Evolutionary conservation across 2,329 filamentous ascomycete species (phyloP).

Genomic region (Bipolaris zeicola): DNA sequence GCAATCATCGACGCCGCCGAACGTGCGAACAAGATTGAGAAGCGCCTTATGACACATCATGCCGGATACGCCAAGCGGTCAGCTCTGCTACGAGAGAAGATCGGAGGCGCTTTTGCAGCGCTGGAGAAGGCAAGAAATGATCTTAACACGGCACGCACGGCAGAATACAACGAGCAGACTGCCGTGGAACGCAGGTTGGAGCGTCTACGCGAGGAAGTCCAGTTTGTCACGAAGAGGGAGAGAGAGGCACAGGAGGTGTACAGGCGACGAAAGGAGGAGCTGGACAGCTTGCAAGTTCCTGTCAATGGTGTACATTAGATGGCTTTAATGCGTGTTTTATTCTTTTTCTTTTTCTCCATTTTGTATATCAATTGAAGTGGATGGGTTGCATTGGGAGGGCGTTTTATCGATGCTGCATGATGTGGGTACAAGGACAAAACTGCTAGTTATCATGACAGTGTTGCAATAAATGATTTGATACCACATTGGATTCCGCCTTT

Average conservation of each 20-base stretch:
- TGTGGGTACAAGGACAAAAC: background rate
- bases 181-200: constrained; percentile 75
- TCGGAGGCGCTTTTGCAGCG: constrained; percentile 73
- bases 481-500: background rate
- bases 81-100: constrained; percentile 79
- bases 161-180: constrained; percentile 80
- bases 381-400: constrained; percentile 15
- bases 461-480: background rate
- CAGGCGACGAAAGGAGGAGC: constrained; percentile 74
- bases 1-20: constrained; percentile 76
- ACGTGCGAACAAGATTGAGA: constrained; percentile 84
- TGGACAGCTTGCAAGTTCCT: constrained; percentile 62
- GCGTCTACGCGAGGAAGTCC: constrained; percentile 79
- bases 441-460: background rate
- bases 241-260: constrained; percentile 90
- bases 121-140: constrained; percentile 75
- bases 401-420: background rate
- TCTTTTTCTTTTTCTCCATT: background rate
- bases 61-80: constrained; percentile 90
- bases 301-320: constrained; percentile 47
- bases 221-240: constrained; percentile 78
- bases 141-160: constrained; percentile 73
- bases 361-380: background rate
- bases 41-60: constrained; percentile 85
- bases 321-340: background rate